Conservation (phyloP, 208 protist genomes). For the Leishmania martiniquensis region DNA sequence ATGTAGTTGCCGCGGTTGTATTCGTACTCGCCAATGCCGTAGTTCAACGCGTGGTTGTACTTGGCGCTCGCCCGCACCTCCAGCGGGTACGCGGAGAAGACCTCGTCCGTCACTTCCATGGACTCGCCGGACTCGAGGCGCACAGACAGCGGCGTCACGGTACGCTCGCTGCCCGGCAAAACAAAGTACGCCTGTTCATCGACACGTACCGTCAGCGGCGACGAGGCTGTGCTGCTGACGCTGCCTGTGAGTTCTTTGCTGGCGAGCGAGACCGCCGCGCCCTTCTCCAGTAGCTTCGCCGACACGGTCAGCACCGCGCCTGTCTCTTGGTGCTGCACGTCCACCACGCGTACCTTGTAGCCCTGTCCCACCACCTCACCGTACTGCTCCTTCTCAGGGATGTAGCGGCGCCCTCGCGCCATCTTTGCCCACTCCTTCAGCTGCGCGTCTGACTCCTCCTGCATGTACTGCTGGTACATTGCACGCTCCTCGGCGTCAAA, state of each 20-base stretch:
- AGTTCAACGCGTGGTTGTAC: constrained; percentile 82
- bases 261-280: constrained; percentile 12
- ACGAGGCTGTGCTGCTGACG: not conserved
- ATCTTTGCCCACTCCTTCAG: constrained; percentile 57
- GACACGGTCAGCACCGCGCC: constrained; percentile 68
- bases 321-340: constrained; percentile 57
- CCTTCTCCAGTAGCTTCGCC: constrained; percentile 40
- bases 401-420: constrained; percentile 61
- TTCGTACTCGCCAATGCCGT: constrained; percentile 73
- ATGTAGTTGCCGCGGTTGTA: constrained; percentile 92
- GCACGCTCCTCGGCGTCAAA: constrained; percentile 76
- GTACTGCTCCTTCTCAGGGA: constrained; percentile 72
- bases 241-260: constrained; percentile 1
- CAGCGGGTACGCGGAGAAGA: constrained; percentile 64
- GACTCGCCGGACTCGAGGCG: constrained; percentile 75
- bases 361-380: constrained; percentile 60
- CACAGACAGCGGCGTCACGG: constrained; percentile 60
- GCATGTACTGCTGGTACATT: constrained; percentile 86
- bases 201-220: constrained; percentile 30
- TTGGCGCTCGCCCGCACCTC: constrained; percentile 53
- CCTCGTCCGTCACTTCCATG: constrained; percentile 70
- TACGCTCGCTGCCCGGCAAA: constrained; percentile 42
- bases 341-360: constrained; percentile 60
- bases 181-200: constrained; percentile 61
- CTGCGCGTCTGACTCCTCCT: constrained; percentile 60